Conservation (phyloP, 1,284 basidiomycete species). For the Calocybe gambosa region DNA sequence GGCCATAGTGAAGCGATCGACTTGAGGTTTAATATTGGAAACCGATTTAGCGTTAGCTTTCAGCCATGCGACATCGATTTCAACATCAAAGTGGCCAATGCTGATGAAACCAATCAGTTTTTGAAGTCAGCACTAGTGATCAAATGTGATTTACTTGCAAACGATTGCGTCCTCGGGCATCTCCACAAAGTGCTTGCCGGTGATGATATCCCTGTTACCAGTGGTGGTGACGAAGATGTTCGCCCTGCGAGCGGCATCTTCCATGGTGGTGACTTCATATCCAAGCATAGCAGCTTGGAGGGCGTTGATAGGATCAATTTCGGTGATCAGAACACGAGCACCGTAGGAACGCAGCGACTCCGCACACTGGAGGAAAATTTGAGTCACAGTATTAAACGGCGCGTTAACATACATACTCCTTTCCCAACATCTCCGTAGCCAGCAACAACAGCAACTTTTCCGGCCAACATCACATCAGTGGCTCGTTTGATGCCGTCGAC, state of each 20-base stretch:
- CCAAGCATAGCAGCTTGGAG: slow-evolving; percentile 99
- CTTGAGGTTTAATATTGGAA: slow-evolving; percentile 98
- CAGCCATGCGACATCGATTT: slow-evolving; percentile 99
- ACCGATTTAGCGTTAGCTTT: slow-evolving; percentile 86
- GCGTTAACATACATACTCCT: slow-evolving; percentile 59
- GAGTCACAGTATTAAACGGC: background rate
- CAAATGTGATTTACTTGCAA: slow-evolving; percentile 65
- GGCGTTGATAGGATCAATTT: slow-evolving; percentile 99
- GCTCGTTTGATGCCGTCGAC: slow-evolving; percentile 99
- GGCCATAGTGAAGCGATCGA: slow-evolving; percentile 94
- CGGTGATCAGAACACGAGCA: slow-evolving; percentile 92
- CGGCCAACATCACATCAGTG: slow-evolving; percentile 99
- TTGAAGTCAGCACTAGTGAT: background rate
- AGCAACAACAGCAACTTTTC: slow-evolving; percentile 98
- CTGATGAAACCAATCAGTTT: slow-evolving; percentile 30
- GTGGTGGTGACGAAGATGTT: slow-evolving; percentile 99
- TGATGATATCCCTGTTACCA: slow-evolving; percentile 98
- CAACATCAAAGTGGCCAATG: slow-evolving; percentile 98
- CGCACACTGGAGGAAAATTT: slow-evolving; percentile 65
- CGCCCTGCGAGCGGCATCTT: slow-evolving; percentile 83
- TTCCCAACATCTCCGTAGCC: slow-evolving; percentile 99
- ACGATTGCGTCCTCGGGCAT: slow-evolving; percentile 99
- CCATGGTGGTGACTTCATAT: slow-evolving; percentile 98
- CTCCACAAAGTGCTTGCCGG: slow-evolving; percentile 83
- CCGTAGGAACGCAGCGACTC: slow-evolving; percentile 97